Evolutionary conservation across 2,329 filamentous ascomycete genomes (phyloP).

Genomic region (Talaromyces piceae): DNA sequence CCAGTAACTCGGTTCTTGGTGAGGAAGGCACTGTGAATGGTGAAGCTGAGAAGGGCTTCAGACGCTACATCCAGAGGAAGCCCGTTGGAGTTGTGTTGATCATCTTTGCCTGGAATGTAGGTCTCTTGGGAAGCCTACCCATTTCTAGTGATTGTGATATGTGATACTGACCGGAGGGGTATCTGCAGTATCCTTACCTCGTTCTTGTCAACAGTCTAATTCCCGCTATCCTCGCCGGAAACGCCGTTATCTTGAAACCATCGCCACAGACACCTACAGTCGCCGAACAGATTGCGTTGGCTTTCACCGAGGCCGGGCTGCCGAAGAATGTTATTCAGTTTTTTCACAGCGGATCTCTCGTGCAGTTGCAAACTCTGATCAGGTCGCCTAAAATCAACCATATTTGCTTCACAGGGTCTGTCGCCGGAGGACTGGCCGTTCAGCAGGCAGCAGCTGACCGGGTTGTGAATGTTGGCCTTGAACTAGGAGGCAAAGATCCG

Average conservation of each 20-base stretch:
- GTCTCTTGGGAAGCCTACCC: constrained; percentile 29
- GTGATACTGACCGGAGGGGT: constrained; percentile 7
- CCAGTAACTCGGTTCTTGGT: constrained; percentile 65
- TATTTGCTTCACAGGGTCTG: constrained; percentile 90
- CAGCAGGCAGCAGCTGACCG: constrained; percentile 78
- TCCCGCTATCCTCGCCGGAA: constrained; percentile 82
- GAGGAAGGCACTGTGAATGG: constrained; percentile 63
- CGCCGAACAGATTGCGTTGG: constrained; percentile 70
- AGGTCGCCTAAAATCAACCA: constrained; percentile 68
- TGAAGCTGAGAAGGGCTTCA: constrained; percentile 80
- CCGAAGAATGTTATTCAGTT: constrained; percentile 80
- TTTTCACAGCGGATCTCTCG: constrained; percentile 78
- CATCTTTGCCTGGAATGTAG: constrained; percentile 92
- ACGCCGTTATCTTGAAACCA: constrained; percentile 88
- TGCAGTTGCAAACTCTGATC: constrained; percentile 69
- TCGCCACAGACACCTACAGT: constrained; percentile 92
- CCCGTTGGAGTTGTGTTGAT: constrained; percentile 82
- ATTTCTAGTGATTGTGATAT: neutral
- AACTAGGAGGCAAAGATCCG: constrained; percentile 91
- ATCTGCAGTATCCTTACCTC: constrained; percentile 76
- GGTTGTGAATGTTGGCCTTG: constrained; percentile 77
- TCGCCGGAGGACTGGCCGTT: constrained; percentile 76
- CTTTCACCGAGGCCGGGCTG: constrained; percentile 73
- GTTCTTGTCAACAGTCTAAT: constrained; percentile 89
- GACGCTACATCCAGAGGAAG: constrained; percentile 79